Evolutionary conservation across 768 basidiomycete genomes (phyloP).

Genomic region (Hortiboletus campestris): DNA sequence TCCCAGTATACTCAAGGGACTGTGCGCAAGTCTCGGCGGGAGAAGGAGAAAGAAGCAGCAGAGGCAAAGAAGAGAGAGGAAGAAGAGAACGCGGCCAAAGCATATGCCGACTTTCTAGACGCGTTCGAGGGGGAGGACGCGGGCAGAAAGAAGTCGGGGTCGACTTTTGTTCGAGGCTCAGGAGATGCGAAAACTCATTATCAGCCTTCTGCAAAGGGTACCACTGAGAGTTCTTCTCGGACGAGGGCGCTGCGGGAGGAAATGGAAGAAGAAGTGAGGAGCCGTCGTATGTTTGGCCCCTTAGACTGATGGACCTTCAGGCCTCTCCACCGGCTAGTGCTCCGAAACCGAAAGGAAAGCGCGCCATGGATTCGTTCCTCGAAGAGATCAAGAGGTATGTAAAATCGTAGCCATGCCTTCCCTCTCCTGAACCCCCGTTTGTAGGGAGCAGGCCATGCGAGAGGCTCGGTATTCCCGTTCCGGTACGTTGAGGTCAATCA

Average conservation of each 20-base stretch:
- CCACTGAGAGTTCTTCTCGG: conserved; percentile 31
- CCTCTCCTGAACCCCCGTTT: conserved; percentile 1
- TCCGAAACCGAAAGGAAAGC: conserved; percentile 86
- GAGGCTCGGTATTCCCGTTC: conserved; percentile 80
- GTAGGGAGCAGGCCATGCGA: conserved; percentile 90
- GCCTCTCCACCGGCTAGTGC: conserved; percentile 54
- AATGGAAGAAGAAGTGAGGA: conserved; percentile 35
- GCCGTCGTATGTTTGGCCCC: conserved; percentile 1
- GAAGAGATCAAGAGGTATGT: conserved; percentile 91
- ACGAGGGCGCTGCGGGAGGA: conserved; percentile 32
- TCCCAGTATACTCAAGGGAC: conserved; percentile 86
- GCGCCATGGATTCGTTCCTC: conserved; percentile 94
- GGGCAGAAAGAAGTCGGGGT: conserved; percentile 45
- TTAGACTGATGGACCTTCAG: conserved; percentile 30
- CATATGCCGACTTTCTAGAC: conserved; percentile 81
- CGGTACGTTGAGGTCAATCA: conserved; percentile 38
- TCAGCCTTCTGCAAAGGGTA: conserved; percentile 39
- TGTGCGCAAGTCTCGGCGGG: conserved; percentile 83
- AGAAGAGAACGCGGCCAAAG: conserved; percentile 74
- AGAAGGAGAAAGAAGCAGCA: conserved; percentile 90
- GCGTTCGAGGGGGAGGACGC: conserved; percentile 75
- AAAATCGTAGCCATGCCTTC: not conserved
- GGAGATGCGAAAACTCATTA: conserved; percentile 39
- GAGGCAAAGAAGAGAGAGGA: conserved; percentile 87
- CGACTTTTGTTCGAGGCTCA: conserved; percentile 63